Conservation (phyloP, 1,139 yeast species). For the Lodderomyces jiufengensis region DNA sequence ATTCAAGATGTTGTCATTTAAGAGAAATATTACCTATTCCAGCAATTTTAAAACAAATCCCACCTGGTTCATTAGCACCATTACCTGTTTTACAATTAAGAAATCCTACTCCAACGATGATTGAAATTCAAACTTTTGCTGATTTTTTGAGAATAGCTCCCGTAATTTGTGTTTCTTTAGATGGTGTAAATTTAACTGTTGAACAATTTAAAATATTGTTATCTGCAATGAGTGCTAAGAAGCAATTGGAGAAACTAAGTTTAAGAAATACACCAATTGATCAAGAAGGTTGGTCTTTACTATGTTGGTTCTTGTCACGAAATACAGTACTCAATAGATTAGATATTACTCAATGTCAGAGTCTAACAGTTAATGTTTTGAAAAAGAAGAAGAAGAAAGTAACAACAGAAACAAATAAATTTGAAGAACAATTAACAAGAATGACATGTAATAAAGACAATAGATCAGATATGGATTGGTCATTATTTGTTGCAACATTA, state of each 20-base stretch:
- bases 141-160: constrained; percentile 77
- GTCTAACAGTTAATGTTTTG: constrained; percentile 54
- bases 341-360: constrained; percentile 71
- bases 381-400: constrained; percentile 32
- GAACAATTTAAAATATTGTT: constrained; percentile 64
- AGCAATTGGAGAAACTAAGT: constrained; percentile 61
- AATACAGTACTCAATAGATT: constrained; percentile 52
- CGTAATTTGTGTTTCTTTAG: constrained; percentile 61
- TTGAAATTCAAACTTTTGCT: constrained; percentile 70
- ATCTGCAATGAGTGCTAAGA: constrained; percentile 58
- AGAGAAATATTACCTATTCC: constrained; percentile 75
- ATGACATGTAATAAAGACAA: constrained; percentile 59
- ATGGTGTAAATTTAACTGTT: constrained; percentile 61
- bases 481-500: constrained; percentile 62
- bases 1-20: constrained; percentile 73
- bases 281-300: constrained; percentile 64
- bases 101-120: constrained; percentile 71
- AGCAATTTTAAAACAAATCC: constrained; percentile 70
- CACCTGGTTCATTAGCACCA: constrained; percentile 66
- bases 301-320: constrained; percentile 68
- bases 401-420: constrained; percentile 17
- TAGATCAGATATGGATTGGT: constrained; percentile 76
- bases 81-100: constrained; percentile 60
- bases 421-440: constrained; percentile 36
- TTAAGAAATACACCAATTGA: constrained; percentile 69